These are phyloP conservation scores for Pyrenula massariospora DNA, from an alignment of 495 filamentous ascomycete genomes.

Conservation along the genomic window DNA sequence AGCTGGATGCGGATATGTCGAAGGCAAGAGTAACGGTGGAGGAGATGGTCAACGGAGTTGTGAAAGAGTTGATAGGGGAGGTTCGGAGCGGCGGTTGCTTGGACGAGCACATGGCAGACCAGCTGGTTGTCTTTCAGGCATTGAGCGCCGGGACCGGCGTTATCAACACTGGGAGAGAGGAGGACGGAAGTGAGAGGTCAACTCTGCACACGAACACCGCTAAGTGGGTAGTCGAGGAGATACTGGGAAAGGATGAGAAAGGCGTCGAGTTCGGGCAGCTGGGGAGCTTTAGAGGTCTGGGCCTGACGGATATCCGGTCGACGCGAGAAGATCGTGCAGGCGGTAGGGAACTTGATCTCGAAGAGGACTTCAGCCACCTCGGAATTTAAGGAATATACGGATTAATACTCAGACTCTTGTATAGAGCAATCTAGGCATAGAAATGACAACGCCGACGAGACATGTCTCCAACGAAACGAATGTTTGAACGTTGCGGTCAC, in stretches of 20 bases:
- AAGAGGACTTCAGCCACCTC: too few species aligned
- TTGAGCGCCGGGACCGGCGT: conserved; percentile 31
- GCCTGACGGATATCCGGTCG: too few species aligned
- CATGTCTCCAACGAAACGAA: too few species aligned
- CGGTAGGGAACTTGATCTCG: too few species aligned
- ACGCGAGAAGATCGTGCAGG: too few species aligned
- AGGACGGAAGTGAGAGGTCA: conserved; percentile 26
- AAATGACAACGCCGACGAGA: too few species aligned
- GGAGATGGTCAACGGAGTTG: conserved; percentile 32
- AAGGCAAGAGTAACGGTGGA: conserved; percentile 5
- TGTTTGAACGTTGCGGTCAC: too few species aligned
- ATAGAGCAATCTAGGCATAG: too few species aligned
- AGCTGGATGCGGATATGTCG: conserved; percentile 10
- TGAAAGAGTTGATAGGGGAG: conserved; percentile 47
- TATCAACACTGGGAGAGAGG: conserved; percentile 18
- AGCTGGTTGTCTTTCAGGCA: conserved; percentile 72
- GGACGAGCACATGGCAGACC: conserved; percentile 67
- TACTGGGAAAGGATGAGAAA: conserved; percentile 10
- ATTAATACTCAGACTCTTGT: too few species aligned
- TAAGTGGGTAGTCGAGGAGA: conserved; percentile 52
- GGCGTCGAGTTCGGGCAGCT: not conserved
- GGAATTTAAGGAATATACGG: too few species aligned
- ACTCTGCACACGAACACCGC: conserved; percentile 62
- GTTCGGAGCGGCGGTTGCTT: conserved; percentile 33
- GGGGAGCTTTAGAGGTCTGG: not conserved